Evolutionary conservation across 2,329 filamentous ascomycete species (phyloP).

Genomic region (Colletotrichum chlorophyti): DNA sequence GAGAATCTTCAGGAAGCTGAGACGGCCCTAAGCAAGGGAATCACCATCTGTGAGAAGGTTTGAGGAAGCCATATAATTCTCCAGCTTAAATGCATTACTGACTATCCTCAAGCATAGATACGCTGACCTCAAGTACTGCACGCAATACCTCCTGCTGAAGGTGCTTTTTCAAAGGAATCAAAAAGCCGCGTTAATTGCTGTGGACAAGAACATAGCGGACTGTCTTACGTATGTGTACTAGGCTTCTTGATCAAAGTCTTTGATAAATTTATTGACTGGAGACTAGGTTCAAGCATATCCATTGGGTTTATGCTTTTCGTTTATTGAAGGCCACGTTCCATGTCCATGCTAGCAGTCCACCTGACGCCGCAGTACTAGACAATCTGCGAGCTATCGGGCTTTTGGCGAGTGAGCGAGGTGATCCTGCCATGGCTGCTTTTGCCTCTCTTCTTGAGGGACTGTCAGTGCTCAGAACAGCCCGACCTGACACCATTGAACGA

Average conservation of each 20-base stretch:
- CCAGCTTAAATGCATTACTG: slow-evolving; percentile 15
- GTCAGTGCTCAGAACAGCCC: slow-evolving; percentile 69
- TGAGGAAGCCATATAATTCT: slow-evolving; percentile 2
- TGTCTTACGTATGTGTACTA: slow-evolving; percentile 64
- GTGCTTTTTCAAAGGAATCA: slow-evolving; percentile 74
- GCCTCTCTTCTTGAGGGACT: slow-evolving; percentile 74
- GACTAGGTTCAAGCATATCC: slow-evolving; percentile 66
- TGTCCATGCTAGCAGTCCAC: slow-evolving; percentile 64
- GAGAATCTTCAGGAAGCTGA: slow-evolving; percentile 78
- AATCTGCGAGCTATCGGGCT: slow-evolving; percentile 70
- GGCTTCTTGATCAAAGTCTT: neutral
- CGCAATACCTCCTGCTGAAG: slow-evolving; percentile 76
- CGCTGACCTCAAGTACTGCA: slow-evolving; percentile 75
- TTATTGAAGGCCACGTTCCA: slow-evolving; percentile 76
- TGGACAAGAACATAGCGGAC: slow-evolving; percentile 73
- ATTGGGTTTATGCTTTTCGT: slow-evolving; percentile 81
- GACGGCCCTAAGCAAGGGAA: slow-evolving; percentile 73
- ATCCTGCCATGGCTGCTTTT: slow-evolving; percentile 69
- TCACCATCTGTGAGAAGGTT: slow-evolving; percentile 72
- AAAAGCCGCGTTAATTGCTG: slow-evolving; percentile 74
- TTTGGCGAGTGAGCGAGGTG: slow-evolving; percentile 65
- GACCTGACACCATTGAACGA: slow-evolving; percentile 71
- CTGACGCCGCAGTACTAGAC: slow-evolving; percentile 70
- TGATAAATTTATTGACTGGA: neutral
- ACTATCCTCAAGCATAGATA: slow-evolving; percentile 54